phyloP scores from a whole-genome alignment of 768 basidiomycete genomes.

The Lactarius quietus region DNA sequence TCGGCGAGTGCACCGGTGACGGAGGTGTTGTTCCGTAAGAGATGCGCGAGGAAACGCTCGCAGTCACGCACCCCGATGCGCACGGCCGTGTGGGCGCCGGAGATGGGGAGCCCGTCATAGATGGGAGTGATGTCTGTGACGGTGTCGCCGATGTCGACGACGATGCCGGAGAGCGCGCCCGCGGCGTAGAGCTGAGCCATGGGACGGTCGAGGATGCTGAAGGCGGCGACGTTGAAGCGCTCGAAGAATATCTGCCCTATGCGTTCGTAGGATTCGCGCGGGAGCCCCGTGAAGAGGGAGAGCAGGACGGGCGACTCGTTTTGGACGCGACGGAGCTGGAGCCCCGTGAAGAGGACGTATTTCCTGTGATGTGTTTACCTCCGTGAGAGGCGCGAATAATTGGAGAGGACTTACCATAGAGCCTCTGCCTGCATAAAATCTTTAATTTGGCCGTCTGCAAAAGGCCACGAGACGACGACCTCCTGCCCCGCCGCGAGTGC shows the following conservation, averaged over 20 bases:
- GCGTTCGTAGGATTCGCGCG: slow-evolving; percentile 64
- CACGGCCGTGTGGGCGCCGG: slow-evolving; percentile 52
- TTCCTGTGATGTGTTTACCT: slow-evolving; percentile 54
- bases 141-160: slow-evolving; percentile 78
- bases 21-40: slow-evolving; percentile 65
- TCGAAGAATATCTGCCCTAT: slow-evolving; percentile 88
- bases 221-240: slow-evolving; percentile 84
- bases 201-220: slow-evolving; percentile 77
- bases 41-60: slow-evolving; percentile 67
- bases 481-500: slow-evolving; percentile 73
- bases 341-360: slow-evolving; percentile 68
- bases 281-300: slow-evolving; percentile 60
- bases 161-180: slow-evolving; percentile 65
- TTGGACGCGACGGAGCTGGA: slow-evolving; percentile 75
- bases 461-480: slow-evolving; percentile 76
- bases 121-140: slow-evolving; percentile 76
- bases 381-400: background rate
- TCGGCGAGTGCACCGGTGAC: slow-evolving; percentile 58
- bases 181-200: slow-evolving; percentile 81
- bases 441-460: slow-evolving; percentile 63
- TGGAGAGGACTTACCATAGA: slow-evolving; percentile 60
- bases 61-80: slow-evolving; percentile 68
- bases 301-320: slow-evolving; percentile 87
- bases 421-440: slow-evolving; percentile 89
- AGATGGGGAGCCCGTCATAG: slow-evolving; percentile 64